Percentiles rank a stretch among this genome's conserved stretches.
Evolutionary conservation across 192 early-diverging fungal species (phyloP).

Genomic region (Dissophora globulifera): DNA sequence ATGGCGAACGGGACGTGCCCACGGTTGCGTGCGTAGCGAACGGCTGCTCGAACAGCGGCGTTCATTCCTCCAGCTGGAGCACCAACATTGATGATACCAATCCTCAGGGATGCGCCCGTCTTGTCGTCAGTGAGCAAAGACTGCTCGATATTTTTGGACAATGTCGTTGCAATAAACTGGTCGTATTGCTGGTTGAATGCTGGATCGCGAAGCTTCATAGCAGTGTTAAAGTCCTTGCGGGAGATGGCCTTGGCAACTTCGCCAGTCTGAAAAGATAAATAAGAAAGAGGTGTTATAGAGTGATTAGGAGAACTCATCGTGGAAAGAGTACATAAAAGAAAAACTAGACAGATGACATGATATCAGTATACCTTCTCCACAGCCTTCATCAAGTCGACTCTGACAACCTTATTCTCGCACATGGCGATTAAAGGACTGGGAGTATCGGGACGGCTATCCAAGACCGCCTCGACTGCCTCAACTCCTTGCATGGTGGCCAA

Average conservation of each 20-base stretch:
- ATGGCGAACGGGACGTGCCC: constrained; percentile 91
- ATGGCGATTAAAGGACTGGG: constrained; percentile 97
- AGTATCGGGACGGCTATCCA: constrained; percentile 82
- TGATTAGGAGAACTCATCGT: no score
- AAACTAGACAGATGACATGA: no score
- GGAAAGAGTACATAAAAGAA: no score
- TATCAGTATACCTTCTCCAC: constrained; percentile 72
- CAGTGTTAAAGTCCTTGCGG: constrained; percentile 85
- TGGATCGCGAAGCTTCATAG: constrained; percentile 89
- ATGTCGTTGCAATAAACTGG: constrained; percentile 71
- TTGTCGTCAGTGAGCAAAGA: constrained; percentile 2
- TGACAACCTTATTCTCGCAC: constrained; percentile 87
- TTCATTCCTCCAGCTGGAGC: constrained; percentile 99
- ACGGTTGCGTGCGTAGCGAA: constrained; percentile 84
- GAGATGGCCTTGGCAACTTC: constrained; percentile 86
- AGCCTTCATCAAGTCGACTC: constrained; percentile 90
- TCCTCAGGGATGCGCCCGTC: constrained; percentile 67
- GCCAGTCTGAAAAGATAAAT: constrained; percentile 71
- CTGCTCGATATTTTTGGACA: constrained; percentile 11
- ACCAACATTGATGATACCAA: constrained; percentile 93
- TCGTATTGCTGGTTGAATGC: constrained; percentile 78
- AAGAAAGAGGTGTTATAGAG: background rate
- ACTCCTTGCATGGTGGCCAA: constrained; percentile 94
- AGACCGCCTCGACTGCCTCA: constrained; percentile 92
- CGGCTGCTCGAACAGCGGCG: constrained; percentile 89